Evolutionary conservation across 192 early-diverging fungal genomes (phyloP).

Genomic region (Backusella macrospora): DNA sequence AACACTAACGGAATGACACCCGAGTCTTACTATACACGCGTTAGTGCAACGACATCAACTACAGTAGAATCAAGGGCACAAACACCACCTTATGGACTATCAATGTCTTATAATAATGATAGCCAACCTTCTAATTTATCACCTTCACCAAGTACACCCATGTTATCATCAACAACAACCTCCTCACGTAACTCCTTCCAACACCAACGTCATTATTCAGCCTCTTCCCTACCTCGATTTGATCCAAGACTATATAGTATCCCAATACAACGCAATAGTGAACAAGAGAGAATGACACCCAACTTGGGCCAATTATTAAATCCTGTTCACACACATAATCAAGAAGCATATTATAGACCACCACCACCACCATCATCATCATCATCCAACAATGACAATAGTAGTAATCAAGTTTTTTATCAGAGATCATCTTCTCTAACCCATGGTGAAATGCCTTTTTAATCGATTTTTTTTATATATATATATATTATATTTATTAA

Average conservation of each 20-base stretch:
- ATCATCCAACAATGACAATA: no score
- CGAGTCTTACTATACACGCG: slow-evolving; percentile 9
- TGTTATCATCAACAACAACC: slow-evolving; percentile 7
- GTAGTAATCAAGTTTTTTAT: no score
- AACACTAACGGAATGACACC: not conserved
- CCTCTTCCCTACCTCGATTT: slow-evolving; percentile 22
- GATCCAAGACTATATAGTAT: slow-evolving; percentile 14
- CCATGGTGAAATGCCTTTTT: no score
- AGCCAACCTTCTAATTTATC: slow-evolving; percentile 13
- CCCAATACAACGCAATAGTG: not conserved
- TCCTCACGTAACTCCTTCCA: slow-evolving; percentile 13
- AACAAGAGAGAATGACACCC: not conserved
- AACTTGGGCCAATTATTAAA: slow-evolving; percentile 35
- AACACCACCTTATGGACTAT: not conserved
- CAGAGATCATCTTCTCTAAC: no score
- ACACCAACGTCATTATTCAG: slow-evolving; percentile 28
- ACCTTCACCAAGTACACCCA: slow-evolving; percentile 26
- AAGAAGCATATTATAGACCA: no score
- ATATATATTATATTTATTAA: no score
- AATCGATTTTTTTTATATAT: no score
- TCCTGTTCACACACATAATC: slow-evolving; percentile 26
- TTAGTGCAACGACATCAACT: not conserved
- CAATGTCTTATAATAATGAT: not conserved
- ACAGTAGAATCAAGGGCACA: not conserved
- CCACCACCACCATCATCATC: no score